Percentiles rank a stretch among this genome's conserved stretches.
Evolutionary conservation across 1,284 basidiomycete species (phyloP).

Genomic region (Peniophora sp.): DNA sequence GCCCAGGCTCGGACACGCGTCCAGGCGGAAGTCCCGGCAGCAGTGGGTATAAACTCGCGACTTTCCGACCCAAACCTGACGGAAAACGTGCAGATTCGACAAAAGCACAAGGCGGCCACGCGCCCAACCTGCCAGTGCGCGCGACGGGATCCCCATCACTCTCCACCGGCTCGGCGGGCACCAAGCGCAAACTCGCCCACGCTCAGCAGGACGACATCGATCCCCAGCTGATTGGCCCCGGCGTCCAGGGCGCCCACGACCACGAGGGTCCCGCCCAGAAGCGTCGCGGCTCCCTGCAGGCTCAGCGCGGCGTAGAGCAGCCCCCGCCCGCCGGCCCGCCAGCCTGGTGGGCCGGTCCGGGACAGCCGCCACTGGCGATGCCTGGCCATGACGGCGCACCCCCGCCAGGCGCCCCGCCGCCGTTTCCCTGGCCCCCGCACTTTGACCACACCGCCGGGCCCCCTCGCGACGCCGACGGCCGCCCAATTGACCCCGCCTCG

Average conservation of each 20-base stretch:
- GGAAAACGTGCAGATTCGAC: not conserved
- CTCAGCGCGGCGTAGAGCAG: conserved; percentile 55
- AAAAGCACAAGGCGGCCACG: conserved; percentile 11
- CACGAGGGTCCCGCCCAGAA: conserved; percentile 65
- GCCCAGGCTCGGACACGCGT: not conserved
- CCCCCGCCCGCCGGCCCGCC: conserved; percentile 16
- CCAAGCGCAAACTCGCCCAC: conserved; percentile 73
- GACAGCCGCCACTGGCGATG: conserved; percentile 48
- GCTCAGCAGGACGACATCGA: conserved; percentile 52
- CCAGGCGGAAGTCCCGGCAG: not conserved
- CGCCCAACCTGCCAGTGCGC: conserved; percentile 11
- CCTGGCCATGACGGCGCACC: conserved; percentile 55
- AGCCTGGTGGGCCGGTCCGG: conserved; percentile 49
- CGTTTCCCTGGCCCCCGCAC: conserved; percentile 63
- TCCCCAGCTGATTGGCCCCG: conserved; percentile 61
- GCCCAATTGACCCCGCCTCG: conserved; percentile 31
- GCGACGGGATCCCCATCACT: conserved; percentile 27
- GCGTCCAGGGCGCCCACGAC: conserved; percentile 49
- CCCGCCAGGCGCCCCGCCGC: conserved; percentile 49
- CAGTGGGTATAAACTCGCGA: not conserved
- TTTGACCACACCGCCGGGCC: conserved; percentile 31
- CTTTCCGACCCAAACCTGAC: not conserved
- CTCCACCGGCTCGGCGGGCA: conserved; percentile 38
- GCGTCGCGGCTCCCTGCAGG: conserved; percentile 71
- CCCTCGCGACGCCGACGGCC: conserved; percentile 33